Percentiles rank a stretch among this genome's conserved stretches.
Evolutionary conservation across 2,329 filamentous ascomycete species (phyloP).

Genomic region (Claviceps africana): DNA sequence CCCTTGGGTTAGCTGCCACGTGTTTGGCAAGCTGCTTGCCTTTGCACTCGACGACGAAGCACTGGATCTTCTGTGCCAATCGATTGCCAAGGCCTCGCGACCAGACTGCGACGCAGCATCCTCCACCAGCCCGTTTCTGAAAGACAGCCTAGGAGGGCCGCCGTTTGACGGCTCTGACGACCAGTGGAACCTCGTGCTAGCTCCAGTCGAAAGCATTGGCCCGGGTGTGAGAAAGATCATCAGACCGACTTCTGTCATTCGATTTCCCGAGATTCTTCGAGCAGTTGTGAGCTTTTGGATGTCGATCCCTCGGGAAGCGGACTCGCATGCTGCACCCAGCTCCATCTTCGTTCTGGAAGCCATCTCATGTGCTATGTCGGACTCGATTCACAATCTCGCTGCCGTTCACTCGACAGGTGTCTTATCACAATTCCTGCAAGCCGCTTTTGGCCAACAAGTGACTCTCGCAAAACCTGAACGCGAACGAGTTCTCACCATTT

Average conservation of each 20-base stretch:
- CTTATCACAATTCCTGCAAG: conserved; percentile 49
- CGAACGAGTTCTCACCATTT: conserved; percentile 49
- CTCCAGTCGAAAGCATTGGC: conserved; percentile 23
- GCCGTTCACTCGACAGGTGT: conserved; percentile 61
- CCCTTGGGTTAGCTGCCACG: conserved; percentile 51
- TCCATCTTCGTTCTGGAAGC: conserved; percentile 54
- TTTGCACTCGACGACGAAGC: conserved; percentile 70
- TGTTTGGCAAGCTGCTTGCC: conserved; percentile 70
- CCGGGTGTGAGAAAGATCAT: conserved; percentile 34
- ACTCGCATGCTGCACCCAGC: conserved; percentile 32
- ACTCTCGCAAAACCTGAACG: conserved; percentile 41
- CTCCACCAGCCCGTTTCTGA: neutral
- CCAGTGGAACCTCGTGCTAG: conserved; percentile 25
- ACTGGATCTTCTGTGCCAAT: conserved; percentile 53
- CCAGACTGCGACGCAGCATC: conserved; percentile 14
- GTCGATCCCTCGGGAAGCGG: conserved; percentile 37
- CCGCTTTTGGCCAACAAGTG: conserved; percentile 42
- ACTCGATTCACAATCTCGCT: conserved; percentile 55
- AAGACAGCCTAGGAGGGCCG: conserved; percentile 11
- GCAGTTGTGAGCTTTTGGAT: conserved; percentile 51
- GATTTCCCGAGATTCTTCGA: conserved; percentile 49
- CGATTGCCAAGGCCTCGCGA: conserved; percentile 25
- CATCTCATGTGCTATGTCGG: conserved; percentile 40
- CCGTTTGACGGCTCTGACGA: conserved; percentile 14
- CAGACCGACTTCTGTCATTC: conserved; percentile 35